Percentiles rank a stretch among this genome's conserved stretches.
phyloP scores from a whole-genome alignment of 2,329 filamentous ascomycete species.

The Paecilomyces sp. region DNA sequence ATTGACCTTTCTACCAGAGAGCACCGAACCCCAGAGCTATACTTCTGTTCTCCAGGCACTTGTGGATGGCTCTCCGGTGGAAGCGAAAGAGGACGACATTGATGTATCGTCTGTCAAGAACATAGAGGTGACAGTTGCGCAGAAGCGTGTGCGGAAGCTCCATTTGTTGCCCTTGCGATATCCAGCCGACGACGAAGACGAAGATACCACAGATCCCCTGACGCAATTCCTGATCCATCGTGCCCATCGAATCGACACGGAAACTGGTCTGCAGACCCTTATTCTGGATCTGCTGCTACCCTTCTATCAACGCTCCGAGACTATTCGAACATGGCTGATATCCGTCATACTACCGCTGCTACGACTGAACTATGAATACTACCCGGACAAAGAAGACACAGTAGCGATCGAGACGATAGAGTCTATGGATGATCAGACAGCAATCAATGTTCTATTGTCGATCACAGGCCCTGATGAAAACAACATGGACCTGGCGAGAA shows the following conservation, averaged over 20 bases:
- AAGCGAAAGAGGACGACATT: conserved; percentile 25
- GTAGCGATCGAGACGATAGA: conserved; percentile 48
- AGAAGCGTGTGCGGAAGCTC: conserved; percentile 46
- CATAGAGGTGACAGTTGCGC: conserved; percentile 43
- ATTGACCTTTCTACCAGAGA: conserved; percentile 56
- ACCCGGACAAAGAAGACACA: conserved; percentile 41
- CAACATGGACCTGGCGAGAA: conserved; percentile 40
- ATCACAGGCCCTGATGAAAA: conserved; percentile 28
- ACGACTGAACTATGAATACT: conserved; percentile 57
- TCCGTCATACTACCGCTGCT: conserved; percentile 53
- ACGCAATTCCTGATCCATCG: conserved; percentile 55
- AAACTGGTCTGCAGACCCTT: conserved; percentile 52
- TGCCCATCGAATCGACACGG: conserved; percentile 51
- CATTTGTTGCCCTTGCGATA: conserved; percentile 44
- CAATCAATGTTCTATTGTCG: conserved; percentile 48
- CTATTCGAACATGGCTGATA: conserved; percentile 53
- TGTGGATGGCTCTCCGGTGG: conserved; percentile 23
- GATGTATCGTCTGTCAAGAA: conserved; percentile 42
- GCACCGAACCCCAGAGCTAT: conserved; percentile 45
- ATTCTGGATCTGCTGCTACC: conserved; percentile 50
- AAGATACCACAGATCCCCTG: conserved; percentile 41
- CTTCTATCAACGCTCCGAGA: conserved; percentile 48
- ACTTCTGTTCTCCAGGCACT: conserved; percentile 42
- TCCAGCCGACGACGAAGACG: conserved; percentile 35
- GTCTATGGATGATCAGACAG: conserved; percentile 42